These are phyloP conservation scores for Neofusicoccum sp. DNA, from an alignment of 2,329 filamentous ascomycete genomes.

Conservation along the genomic window DNA sequence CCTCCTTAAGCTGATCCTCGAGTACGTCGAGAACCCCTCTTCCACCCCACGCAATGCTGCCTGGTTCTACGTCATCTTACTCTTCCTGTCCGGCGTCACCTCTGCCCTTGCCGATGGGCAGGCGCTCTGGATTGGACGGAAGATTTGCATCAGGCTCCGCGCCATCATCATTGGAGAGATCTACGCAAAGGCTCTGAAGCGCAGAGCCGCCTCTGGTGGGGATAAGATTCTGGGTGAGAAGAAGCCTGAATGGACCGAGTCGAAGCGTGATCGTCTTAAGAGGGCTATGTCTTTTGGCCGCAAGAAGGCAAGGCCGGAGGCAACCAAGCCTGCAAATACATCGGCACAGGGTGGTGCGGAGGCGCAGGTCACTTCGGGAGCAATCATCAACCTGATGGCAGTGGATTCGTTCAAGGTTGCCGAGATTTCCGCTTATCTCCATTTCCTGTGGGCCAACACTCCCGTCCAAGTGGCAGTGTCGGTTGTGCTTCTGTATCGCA, in stretches of 20 bases:
- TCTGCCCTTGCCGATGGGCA: constrained; percentile 84
- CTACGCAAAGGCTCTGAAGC: constrained; percentile 90
- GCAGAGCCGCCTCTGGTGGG: constrained; percentile 77
- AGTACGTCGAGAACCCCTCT: constrained; percentile 86
- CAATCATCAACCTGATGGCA: constrained; percentile 99
- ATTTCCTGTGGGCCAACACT: constrained; percentile 91
- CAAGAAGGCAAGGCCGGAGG: constrained; percentile 53
- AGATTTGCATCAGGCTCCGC: constrained; percentile 88
- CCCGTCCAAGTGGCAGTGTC: constrained; percentile 86
- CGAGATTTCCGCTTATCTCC: constrained; percentile 90
- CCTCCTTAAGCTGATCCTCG: constrained; percentile 84
- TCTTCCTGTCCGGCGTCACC: constrained; percentile 80
- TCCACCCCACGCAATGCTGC: constrained; percentile 80
- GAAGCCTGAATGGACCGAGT: constrained; percentile 46
- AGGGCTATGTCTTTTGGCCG: constrained; percentile 60
- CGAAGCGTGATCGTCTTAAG: constrained; percentile 47
- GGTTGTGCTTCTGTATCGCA: constrained; percentile 78
- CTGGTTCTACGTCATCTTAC: constrained; percentile 92
- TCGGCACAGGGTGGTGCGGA: constrained; percentile 47
- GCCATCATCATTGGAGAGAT: constrained; percentile 97
- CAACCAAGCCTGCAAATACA: constrained; percentile 44
- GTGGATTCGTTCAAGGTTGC: constrained; percentile 99
- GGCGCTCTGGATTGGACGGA: constrained; percentile 89
- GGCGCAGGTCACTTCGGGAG: constrained; percentile 86
- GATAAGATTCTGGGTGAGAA: constrained; percentile 72